Base-by-base conservation (phyloP, 192 early-diverging fungal species). In the Oehlia diaphana region DNA sequence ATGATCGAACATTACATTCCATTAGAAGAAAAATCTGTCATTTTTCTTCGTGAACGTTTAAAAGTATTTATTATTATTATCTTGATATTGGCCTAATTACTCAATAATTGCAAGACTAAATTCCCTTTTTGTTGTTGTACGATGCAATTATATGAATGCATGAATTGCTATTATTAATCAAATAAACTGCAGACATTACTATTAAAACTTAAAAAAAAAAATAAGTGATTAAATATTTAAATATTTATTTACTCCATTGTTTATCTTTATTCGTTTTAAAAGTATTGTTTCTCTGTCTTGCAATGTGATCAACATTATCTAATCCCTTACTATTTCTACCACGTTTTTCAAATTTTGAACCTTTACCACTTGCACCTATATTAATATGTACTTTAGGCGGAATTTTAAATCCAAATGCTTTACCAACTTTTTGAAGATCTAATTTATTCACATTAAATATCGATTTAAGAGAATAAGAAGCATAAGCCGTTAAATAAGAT, bases 401-500 rank as follows among this genome's bases (percentile, higher is more conserved):
- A 21, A 97, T 94, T 9, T 92, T 92, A 80, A 99, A 98, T 2
- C 98, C 98, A 90, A 96, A 99, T 9, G 97, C 92, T 83, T 91
- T 92, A 69, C 94, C 97, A 12, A 97, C 92, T 87, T 96, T 96
- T 82, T 90, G 89, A 83, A 99, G 82, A 83, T 99, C 97, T 77
- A 99, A 87, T 63, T 86, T 85, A 80, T 95, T 93, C 77, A 99
- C 93, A 80, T 97, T 90, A 85, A 99, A 99, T 62, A 97, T 97
- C 72, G 96, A 93, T 86, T 99, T 99, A 47, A 96, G 93, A 78
- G 93, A 93, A 81, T 96, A 97, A 33, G 95, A 96, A 16, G 97
- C 94, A 79, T 99, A 99, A 33, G 96, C 93, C 85, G 95, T 95
- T 42, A 99, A 83, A 81, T 98, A 99, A 76, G 95, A 96, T 79